These are phyloP conservation scores for Hysterium pulicare DNA, from an alignment of 2,329 filamentous ascomycete genomes.

Conservation along the genomic window DNA sequence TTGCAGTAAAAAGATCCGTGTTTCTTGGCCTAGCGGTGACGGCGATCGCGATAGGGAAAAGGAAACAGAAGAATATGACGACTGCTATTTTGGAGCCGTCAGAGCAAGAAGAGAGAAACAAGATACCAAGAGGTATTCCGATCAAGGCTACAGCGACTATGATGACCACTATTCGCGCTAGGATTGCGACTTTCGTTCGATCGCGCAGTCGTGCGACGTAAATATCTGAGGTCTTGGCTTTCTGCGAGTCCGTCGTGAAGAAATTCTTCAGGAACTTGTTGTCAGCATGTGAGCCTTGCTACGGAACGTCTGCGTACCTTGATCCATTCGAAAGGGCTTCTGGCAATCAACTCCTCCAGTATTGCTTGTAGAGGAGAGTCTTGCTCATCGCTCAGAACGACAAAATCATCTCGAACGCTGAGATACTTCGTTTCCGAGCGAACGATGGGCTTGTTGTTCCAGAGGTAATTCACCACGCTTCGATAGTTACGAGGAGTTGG, in stretches of 20 bases:
- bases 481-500: conserved; percentile 10
- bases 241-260: not conserved
- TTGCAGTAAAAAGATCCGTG: conserved; percentile 20
- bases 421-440: conserved; percentile 6
- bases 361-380: conserved; percentile 11
- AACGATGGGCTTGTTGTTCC: conserved; percentile 10
- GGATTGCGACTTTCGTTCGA: not conserved
- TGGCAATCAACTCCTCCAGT: conserved; percentile 7
- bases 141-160: conserved; percentile 2
- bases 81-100: conserved; percentile 13
- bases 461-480: conserved; percentile 10
- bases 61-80: conserved; percentile 13
- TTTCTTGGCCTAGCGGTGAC: conserved; percentile 16
- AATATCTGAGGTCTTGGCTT: not conserved
- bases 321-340: not conserved
- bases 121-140: conserved; percentile 15
- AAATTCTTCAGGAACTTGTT: not conserved
- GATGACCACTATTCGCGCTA: not conserved
- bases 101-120: conserved; percentile 11
- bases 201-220: not conserved
- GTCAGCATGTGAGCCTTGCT: too few relatives aligned
- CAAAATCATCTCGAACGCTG: conserved; percentile 8
- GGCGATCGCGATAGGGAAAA: conserved; percentile 16
- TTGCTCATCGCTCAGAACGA: conserved; percentile 8
- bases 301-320: not conserved